These are phyloP conservation scores for Beauveria bassiana DNA, from an alignment of 2,329 filamentous ascomycete genomes.

Conservation along the genomic window DNA sequence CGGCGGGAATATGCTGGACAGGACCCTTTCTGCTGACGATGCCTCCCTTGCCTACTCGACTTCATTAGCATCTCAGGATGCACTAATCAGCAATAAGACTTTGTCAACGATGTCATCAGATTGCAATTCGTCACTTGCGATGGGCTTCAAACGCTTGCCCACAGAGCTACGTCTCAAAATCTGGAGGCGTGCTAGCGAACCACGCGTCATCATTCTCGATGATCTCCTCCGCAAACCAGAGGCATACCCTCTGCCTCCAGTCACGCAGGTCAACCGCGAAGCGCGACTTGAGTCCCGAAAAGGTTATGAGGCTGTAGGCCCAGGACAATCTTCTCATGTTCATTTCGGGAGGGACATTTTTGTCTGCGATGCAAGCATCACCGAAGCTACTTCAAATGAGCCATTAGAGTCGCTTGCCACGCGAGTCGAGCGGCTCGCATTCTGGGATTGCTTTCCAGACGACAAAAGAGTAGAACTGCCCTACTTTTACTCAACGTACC, in stretches of 20 bases:
- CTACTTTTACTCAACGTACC: slow-evolving; percentile 27
- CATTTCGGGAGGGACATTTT: slow-evolving; percentile 30
- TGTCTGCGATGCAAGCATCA: slow-evolving; percentile 30
- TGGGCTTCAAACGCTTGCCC: slow-evolving; percentile 24
- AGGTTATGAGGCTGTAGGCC: slow-evolving; percentile 27
- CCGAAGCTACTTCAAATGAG: slow-evolving; percentile 24
- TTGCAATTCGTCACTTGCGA: neutral
- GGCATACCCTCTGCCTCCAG: slow-evolving; percentile 27
- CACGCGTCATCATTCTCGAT: slow-evolving; percentile 28
- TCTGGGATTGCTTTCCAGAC: slow-evolving; percentile 34
- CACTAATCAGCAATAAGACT: neutral
- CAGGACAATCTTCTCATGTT: slow-evolving; percentile 25
- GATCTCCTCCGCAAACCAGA: slow-evolving; percentile 24
- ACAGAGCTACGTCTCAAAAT: slow-evolving; percentile 31
- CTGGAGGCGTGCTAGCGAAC: slow-evolving; percentile 29
- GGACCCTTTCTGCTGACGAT: neutral
- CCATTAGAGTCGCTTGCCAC: slow-evolving; percentile 27
- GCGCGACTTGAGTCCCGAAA: slow-evolving; percentile 26
- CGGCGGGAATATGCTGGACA: neutral
- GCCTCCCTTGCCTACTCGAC: neutral
- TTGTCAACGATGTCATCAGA: neutral
- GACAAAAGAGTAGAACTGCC: slow-evolving; percentile 28
- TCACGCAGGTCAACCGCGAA: slow-evolving; percentile 29
- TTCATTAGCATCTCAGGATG: neutral
- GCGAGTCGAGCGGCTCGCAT: slow-evolving; percentile 27